Base-by-base conservation (phyloP, 306 rosid genomes). In the Castanopsis chinensis region DNA sequence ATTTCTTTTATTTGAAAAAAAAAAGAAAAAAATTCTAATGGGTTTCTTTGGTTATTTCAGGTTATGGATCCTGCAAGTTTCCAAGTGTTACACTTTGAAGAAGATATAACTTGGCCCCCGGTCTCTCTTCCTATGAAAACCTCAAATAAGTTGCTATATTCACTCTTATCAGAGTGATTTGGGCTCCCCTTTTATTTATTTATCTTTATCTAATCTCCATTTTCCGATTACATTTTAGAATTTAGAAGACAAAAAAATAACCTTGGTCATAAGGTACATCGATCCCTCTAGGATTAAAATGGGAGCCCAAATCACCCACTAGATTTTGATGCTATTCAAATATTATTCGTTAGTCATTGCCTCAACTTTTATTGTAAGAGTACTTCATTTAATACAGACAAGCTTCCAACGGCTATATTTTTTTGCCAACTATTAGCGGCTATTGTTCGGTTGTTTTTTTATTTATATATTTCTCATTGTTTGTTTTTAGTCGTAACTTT, bases 61-160 rank as follows among this genome's bases (percentile, higher is more conserved):
- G 97, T 81, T 83, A 85, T 81, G 98, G 93, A 81, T 83, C 88
- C 4, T 91, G 98, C 90, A 90, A 84, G 83, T 87, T 83, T 27
- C 95, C 93, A 0, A 85, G 93, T 56, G 98, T 87, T 73, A 90
- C 86, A 1, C 84, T 87, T 2, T 82, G 86, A 93, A 69, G 82
- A 59, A n/a, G 13, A 61, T 2, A 0, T 41, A 41, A 41, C 49
- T 41, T 41, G 49, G 49, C 49, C 11, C 35, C 49, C 3, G 49
- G 49, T 41, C 3, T 8, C 49, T 41, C 49, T 41, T 41, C 49
- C 49, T 1, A 41, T 41, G 49, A 41, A 41, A 12, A 49, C 53
- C 53, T 49, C 15, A 13, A 49, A 49, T 49, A 10, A 49, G 53
- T 49, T 12, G 53, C 53, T 49, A 12, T 49, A 49, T 49, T 49